Evolutionary conservation across 306 rosid genomes (phyloP).

Genomic region (Medicago ruthenica): DNA sequence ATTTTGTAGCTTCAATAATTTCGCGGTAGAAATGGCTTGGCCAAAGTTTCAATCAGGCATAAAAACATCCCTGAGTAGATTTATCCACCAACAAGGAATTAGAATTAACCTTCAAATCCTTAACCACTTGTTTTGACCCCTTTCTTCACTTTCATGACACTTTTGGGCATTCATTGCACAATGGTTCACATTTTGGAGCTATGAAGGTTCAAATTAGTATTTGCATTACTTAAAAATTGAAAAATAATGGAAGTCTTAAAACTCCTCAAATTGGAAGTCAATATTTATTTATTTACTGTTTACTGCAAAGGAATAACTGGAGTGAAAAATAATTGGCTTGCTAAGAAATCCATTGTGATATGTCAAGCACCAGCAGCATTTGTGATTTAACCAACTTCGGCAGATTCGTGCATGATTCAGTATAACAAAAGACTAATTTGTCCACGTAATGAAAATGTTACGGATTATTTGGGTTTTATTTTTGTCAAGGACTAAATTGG

Average conservation of each 20-base stretch:
- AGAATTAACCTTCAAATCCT: no score
- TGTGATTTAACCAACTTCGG: constrained; percentile 8
- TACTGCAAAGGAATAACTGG: constrained; percentile 7
- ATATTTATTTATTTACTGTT: neutral
- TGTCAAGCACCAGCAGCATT: constrained; percentile 18
- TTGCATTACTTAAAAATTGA: neutral
- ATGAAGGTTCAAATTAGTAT: neutral
- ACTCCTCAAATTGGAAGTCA: neutral
- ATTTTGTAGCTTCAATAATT: no score
- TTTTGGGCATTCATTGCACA: neutral
- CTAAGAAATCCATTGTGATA: neutral
- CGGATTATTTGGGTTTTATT: no score
- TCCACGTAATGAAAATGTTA: no score
- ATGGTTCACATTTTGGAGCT: neutral
- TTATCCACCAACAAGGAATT: no score
- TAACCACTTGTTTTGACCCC: neutral
- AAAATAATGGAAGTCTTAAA: neutral
- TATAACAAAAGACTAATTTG: no score
- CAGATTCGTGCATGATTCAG: neutral
- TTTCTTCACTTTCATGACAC: neutral
- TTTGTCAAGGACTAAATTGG: no score
- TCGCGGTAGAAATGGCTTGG: no score
- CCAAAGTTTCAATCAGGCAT: no score
- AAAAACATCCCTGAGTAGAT: no score
- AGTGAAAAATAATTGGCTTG: constrained; percentile 5